phyloP scores from a whole-genome alignment of 2,329 filamentous ascomycete species.

The Fusarium sp. region DNA sequence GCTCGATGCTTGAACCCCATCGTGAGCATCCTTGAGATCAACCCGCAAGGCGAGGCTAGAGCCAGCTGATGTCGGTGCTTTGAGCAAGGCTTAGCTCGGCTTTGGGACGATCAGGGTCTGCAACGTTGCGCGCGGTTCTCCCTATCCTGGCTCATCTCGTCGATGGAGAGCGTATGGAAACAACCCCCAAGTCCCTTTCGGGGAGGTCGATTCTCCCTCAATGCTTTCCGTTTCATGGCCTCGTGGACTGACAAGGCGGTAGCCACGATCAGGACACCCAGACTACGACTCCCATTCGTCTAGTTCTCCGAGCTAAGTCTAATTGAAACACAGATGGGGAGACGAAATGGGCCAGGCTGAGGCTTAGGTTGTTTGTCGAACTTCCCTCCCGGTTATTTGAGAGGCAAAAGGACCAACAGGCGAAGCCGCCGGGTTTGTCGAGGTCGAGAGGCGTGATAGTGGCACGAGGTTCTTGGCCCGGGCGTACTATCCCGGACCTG shows the following conservation, averaged over 20 bases:
- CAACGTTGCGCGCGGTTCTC: background rate
- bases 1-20: background rate
- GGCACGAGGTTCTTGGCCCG: conserved; percentile 13
- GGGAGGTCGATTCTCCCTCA: background rate
- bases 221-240: background rate
- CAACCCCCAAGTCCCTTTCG: background rate
- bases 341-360: background rate
- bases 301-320: background rate
- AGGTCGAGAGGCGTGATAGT: conserved; percentile 8
- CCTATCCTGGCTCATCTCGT: background rate
- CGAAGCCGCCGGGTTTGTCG: background rate
- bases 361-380: background rate
- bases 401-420: background rate
- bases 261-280: background rate
- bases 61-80: background rate
- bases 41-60: background rate
- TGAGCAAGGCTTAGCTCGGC: background rate
- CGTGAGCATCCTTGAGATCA: background rate
- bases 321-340: conserved; percentile 5
- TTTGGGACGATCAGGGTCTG: background rate
- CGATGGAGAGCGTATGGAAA: background rate
- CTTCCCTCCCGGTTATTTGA: background rate
- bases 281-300: background rate
- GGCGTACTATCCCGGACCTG: conserved; percentile 1
- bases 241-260: background rate